A percentile compares a stretch with the other conserved stretches of the same genome.
These are phyloP conservation scores for Pichia scutulata DNA, from an alignment of 805 yeast species.

Conservation along the genomic window DNA sequence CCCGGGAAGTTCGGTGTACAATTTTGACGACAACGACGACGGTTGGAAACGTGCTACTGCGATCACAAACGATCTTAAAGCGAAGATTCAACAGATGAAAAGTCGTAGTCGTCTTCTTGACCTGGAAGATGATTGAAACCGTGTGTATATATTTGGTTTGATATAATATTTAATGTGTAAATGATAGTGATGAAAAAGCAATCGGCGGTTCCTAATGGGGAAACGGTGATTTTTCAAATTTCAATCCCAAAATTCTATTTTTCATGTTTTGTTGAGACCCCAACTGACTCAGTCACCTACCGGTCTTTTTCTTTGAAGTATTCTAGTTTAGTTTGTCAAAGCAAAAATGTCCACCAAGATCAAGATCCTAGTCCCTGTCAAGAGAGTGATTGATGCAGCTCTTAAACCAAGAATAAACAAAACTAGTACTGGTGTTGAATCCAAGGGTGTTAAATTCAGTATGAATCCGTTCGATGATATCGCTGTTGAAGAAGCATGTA, in stretches of 20 bases:
- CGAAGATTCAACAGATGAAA: slow-evolving; percentile 84
- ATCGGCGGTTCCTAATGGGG: background rate
- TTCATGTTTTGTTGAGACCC: background rate
- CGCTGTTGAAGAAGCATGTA: slow-evolving; percentile 90
- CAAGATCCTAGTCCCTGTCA: slow-evolving; percentile 84
- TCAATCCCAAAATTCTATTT: background rate
- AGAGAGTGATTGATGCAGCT: slow-evolving; percentile 91
- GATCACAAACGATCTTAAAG: slow-evolving; percentile 78
- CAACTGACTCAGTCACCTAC: background rate
- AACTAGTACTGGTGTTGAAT: slow-evolving; percentile 74
- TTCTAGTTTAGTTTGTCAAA: background rate
- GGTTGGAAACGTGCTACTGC: slow-evolving; percentile 89
- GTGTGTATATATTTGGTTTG: background rate
- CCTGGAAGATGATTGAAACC: slow-evolving; percentile 1
- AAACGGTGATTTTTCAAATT: background rate
- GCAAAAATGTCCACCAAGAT: slow-evolving; percentile 39
- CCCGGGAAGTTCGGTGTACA: slow-evolving; percentile 21
- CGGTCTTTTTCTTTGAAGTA: background rate
- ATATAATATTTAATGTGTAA: too few relatives aligned
- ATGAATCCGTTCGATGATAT: slow-evolving; percentile 98
- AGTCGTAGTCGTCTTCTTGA: slow-evolving; percentile 37
- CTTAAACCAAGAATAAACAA: slow-evolving; percentile 88
- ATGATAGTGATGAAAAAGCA: too few relatives aligned
- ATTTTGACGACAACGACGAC: slow-evolving; percentile 44
- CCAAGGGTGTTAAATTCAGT: slow-evolving; percentile 83